phyloP scores from a whole-genome alignment of 1,139 yeast species.

The Suhomyces coccinellae region DNA sequence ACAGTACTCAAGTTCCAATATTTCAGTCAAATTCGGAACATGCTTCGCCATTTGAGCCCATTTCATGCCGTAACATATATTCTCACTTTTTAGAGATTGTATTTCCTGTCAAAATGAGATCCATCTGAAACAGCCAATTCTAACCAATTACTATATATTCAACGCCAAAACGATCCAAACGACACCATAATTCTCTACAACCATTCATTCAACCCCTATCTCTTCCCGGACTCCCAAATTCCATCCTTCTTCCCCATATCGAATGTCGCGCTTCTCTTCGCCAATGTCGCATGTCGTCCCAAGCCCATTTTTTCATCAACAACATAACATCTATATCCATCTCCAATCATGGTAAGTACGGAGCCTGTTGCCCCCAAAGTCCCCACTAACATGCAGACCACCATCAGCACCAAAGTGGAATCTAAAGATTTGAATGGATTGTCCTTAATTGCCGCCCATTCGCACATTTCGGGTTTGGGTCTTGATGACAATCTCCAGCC shows the following conservation, averaged over 20 bases:
- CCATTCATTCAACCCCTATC: background rate
- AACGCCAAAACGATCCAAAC: no score
- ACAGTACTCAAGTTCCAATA: no score
- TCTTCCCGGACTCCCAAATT: background rate
- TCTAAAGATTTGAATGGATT: slow-evolving; percentile 54
- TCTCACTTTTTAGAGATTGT: no score
- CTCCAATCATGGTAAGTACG: slow-evolving; percentile 14
- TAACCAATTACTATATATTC: no score
- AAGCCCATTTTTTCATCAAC: slow-evolving; percentile 5
- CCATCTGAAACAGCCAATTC: no score
- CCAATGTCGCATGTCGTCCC: slow-evolving; percentile 3
- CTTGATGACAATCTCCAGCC: slow-evolving; percentile 89
- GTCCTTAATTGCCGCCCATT: slow-evolving; percentile 90
- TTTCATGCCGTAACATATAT: no score
- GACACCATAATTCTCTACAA: no score
- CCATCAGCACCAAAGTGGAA: slow-evolving; percentile 38
- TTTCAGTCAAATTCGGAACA: no score
- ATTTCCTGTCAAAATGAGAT: no score
- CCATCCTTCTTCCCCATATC: background rate
- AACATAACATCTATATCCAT: slow-evolving; percentile 1
- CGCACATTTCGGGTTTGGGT: slow-evolving; percentile 94
- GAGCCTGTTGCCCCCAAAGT: background rate
- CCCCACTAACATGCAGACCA: slow-evolving; percentile 19
- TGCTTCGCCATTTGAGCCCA: no score
- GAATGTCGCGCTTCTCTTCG: background rate